These are phyloP conservation scores for Aspergillus texensis DNA, from an alignment of 2,329 filamentous ascomycete species.

Conservation along the genomic window DNA sequence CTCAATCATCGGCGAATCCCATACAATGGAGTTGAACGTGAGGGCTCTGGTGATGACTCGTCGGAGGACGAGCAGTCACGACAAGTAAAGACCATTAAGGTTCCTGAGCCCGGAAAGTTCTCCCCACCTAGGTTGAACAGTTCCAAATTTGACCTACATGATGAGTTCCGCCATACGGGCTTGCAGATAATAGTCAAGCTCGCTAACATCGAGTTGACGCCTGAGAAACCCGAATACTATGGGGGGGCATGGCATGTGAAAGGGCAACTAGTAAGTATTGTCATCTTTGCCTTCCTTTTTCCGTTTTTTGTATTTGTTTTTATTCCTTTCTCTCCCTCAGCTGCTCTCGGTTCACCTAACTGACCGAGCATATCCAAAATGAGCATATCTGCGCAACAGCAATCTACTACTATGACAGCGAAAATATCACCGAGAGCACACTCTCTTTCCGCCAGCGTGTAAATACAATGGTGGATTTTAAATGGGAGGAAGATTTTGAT, in stretches of 20 bases:
- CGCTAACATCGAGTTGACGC: conserved; percentile 62
- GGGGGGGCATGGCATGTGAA: conserved; percentile 51
- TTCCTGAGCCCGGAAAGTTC: conserved; percentile 16
- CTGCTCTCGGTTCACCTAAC: rapidly evolving
- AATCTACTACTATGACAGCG: conserved; percentile 65
- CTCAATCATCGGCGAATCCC: conserved; percentile 4
- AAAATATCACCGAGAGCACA: conserved; percentile 61
- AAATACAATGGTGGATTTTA: not conserved
- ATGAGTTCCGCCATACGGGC: not conserved
- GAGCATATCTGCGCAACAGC: conserved; percentile 66
- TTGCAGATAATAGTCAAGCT: conserved; percentile 60
- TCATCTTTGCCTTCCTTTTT: too few relatives aligned
- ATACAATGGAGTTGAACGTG: conserved; percentile 14
- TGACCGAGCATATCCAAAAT: conserved; percentile 42
- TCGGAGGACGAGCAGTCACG: conserved; percentile 6
- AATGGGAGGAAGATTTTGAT: too few relatives aligned
- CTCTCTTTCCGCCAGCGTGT: conserved; percentile 53
- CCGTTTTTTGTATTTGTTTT: not conserved
- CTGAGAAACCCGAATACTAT: conserved; percentile 57
- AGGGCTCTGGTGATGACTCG: conserved; percentile 9
- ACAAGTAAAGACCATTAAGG: conserved; percentile 15
- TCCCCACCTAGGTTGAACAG: not conserved
- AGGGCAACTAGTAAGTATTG: conserved; percentile 36
- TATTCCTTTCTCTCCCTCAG: not conserved
- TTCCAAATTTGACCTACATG: conserved; percentile 21